These are phyloP conservation scores for Azolla pinnata DNA, from an alignment of 75 land plant species.

Conservation along the genomic window DNA sequence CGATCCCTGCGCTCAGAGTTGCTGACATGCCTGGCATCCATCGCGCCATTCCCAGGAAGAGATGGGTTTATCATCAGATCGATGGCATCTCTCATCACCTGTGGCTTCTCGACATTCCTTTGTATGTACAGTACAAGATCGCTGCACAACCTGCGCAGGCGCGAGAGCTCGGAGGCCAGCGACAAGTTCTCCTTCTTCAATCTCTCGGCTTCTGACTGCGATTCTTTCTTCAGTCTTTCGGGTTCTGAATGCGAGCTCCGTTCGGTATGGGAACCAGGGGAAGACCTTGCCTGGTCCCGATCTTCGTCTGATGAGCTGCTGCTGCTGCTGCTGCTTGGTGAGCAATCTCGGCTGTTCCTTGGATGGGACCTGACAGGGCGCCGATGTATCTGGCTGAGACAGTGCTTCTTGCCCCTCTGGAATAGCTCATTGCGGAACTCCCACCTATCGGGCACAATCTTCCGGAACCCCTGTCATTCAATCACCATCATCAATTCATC, in stretches of 20 bases:
- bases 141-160: constrained; percentile 42
- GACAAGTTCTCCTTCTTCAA: constrained; percentile 35
- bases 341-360: too few relatives aligned
- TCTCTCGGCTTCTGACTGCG: constrained; percentile 40
- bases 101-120: constrained; percentile 14
- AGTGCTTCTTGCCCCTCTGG: constrained; percentile 59
- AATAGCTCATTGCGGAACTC: constrained; percentile 85
- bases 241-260: too few relatives aligned
- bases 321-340: constrained; percentile 29
- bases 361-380: too few relatives aligned
- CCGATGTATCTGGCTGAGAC: constrained; percentile 65
- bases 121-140: constrained; percentile 38
- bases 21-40: too few relatives aligned
- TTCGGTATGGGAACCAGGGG: constrained; percentile 13
- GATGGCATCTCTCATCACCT: too few relatives aligned
- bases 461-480: constrained; percentile 76
- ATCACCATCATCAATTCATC: too few relatives aligned
- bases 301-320: too few relatives aligned
- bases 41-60: too few relatives aligned
- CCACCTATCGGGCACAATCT: constrained; percentile 83
- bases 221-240: too few relatives aligned
- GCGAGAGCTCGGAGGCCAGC: constrained; percentile 46
- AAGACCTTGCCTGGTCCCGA: too few relatives aligned
- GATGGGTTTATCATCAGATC: too few relatives aligned
- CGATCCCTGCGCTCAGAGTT: too few relatives aligned